Base-by-base conservation (phyloP, 2,329 filamentous ascomycete species). In the Byssoonygena ceratinophila region DNA sequence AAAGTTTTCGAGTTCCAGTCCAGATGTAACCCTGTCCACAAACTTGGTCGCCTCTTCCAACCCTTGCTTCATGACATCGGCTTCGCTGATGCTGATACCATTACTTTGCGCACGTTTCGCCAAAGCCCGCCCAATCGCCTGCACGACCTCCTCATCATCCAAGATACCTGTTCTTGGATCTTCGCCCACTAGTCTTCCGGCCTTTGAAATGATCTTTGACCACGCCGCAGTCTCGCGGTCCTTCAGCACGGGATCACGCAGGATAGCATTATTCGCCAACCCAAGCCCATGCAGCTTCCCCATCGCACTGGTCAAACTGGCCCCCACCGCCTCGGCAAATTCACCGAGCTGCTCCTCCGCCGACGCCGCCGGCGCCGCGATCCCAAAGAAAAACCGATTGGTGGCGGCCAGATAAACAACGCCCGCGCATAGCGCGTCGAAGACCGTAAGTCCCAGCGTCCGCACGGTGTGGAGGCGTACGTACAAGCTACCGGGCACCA, bases 401-500 rank as follows among this genome's bases (percentile, higher is more conserved):
- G 92, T 96, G 14, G 81, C 80, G 2, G 84, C 83, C 3, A 92
- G 74, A 70, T 83, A 96, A 34, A 96, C 72, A 3, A 84, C 66
- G 49, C 72, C 76, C 0, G 81, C 86, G 0, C 92, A 68, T 0
- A 74, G 52, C 0, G 68, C 74, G 63, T 97, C 83, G 20, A 88
- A 74, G 0, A 74, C 59, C 0, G 82, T 82, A 2, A 96, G 78
- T 1, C 69, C 72, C 12, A 87, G 60, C 27, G 78, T 77, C 1
- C 92, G 82, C 50, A 78, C 72, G 1, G 79, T 70, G 1, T 82
- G 79, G 58, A 83, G 62, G 5, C 55, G 57, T 55, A 63, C 61
- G 58, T 66, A 69, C 50, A 66, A 57, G 51, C 63, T 64, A n/a
- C 60, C 48, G 8, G 65, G 68, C 7, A 45, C 46, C 18, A 18